These are phyloP conservation scores for Thermochaetoides dissita DNA, from an alignment of 2,329 filamentous ascomycete genomes.

Conservation along the genomic window DNA sequence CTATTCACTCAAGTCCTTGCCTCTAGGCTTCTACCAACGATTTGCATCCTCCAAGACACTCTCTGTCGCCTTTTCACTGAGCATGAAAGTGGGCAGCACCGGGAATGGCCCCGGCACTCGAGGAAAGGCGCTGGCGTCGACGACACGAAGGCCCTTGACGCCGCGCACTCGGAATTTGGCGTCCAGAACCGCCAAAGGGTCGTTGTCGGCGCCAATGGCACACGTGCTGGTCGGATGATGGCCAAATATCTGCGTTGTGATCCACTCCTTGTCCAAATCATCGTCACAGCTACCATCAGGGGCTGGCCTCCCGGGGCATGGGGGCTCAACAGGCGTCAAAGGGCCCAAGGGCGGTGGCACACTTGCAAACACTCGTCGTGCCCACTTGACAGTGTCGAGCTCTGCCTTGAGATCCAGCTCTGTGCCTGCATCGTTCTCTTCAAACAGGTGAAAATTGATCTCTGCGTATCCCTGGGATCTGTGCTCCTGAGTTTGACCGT, in stretches of 20 bases:
- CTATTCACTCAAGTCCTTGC: too few relatives aligned
- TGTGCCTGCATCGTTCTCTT: slow-evolving; percentile 2
- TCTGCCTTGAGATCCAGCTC: slow-evolving; percentile 11
- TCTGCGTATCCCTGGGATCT: slow-evolving; percentile 44
- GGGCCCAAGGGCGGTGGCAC: slow-evolving; percentile 12
- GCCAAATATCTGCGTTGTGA: slow-evolving; percentile 33
- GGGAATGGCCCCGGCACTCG: slow-evolving; percentile 30
- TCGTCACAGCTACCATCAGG: slow-evolving; percentile 13
- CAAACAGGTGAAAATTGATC: slow-evolving; percentile 36
- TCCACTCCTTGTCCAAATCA: slow-evolving; percentile 27
- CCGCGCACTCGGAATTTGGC: slow-evolving; percentile 42
- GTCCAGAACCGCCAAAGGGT: slow-evolving; percentile 43
- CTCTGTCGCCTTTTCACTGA: slow-evolving; percentile 47
- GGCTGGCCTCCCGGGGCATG: slow-evolving; percentile 6
- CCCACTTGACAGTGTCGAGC: slow-evolving; percentile 11
- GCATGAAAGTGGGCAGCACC: slow-evolving; percentile 37
- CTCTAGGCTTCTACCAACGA: too few relatives aligned
- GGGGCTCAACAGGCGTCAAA: slow-evolving; percentile 13
- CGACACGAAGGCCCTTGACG: slow-evolving; percentile 40
- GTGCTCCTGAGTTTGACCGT: slow-evolving; percentile 45
- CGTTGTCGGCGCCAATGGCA: slow-evolving; percentile 39
- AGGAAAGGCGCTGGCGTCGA: slow-evolving; percentile 46
- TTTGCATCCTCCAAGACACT: slow-evolving; percentile 23
- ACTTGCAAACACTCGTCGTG: slow-evolving; percentile 9
- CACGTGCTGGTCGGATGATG: slow-evolving; percentile 44